phyloP scores from a whole-genome alignment of 2,329 filamentous ascomycete genomes.

The Drechslerella stenobrocha region DNA sequence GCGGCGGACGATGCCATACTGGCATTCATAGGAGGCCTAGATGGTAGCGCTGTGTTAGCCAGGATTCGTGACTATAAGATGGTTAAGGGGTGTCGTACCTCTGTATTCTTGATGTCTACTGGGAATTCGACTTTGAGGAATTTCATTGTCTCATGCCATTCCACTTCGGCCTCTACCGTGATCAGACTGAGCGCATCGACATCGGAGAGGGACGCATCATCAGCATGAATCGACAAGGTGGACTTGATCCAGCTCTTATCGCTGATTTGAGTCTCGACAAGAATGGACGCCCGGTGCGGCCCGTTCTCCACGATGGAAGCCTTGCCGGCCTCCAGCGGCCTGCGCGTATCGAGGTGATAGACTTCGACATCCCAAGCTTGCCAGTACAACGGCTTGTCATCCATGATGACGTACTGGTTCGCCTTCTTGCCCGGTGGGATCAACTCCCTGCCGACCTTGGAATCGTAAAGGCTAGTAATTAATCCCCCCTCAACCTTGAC shows the following conservation, averaged over 20 bases:
- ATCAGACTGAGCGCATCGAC: slow-evolving; percentile 70
- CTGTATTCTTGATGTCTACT: slow-evolving; percentile 83
- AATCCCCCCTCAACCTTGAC: slow-evolving; percentile 73
- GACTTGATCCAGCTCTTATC: slow-evolving; percentile 83
- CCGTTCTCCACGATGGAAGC: slow-evolving; percentile 73
- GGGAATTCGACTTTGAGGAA: slow-evolving; percentile 99
- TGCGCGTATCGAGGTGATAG: slow-evolving; percentile 84
- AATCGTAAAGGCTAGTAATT: slow-evolving; percentile 83
- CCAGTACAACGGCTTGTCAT: slow-evolving; percentile 68
- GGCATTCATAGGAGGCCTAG: slow-evolving; percentile 73
- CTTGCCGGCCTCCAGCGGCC: slow-evolving; percentile 70
- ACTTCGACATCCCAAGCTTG: slow-evolving; percentile 65
- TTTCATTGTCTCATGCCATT: slow-evolving; percentile 96
- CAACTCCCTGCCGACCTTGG: slow-evolving; percentile 72
- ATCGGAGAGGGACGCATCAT: slow-evolving; percentile 54
- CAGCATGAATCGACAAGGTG: slow-evolving; percentile 74
- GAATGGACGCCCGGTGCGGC: slow-evolving; percentile 75
- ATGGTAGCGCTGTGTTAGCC: neutral
- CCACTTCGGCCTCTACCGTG: slow-evolving; percentile 81
- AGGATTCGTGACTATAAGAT: neutral
- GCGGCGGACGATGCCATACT: slow-evolving; percentile 82
- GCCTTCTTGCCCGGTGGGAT: slow-evolving; percentile 74
- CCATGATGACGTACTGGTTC: slow-evolving; percentile 90
- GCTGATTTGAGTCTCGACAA: slow-evolving; percentile 84
- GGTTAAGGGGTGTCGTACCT: slow-evolving; percentile 64